Base-by-base conservation (phyloP, 768 basidiomycete species). In the Cystofilobasidium macerans region DNA sequence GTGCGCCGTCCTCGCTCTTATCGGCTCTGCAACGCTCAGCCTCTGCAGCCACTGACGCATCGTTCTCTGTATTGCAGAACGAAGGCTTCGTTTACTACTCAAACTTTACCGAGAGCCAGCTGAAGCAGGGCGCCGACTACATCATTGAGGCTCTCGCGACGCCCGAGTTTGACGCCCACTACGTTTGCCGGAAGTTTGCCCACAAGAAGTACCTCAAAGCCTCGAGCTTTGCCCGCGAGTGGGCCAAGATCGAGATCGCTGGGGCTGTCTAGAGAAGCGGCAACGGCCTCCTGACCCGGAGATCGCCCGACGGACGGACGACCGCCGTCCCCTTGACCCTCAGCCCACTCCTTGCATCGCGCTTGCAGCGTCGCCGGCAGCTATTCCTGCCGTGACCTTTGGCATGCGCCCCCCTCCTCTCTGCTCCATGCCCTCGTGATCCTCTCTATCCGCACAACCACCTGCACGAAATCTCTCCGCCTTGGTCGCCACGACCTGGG, bases 121-220 rank as follows among this genome's bases (percentile, higher is more conserved):
- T 99, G 45, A 74, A 84, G 54, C 82, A 84, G 8, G 94, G 93
- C 24, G 86, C 91, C 71, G 78, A 83, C 63, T 80, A 89, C 77
- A 82, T 98, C 58, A 79, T 89, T 66, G 88, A 91, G 75, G 87
- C 89, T 75, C 81, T 99, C 53, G 79, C 82, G 2, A 88, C 90
- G 70, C 78, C 82, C 9, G 83, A 84, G 70, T 97, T 98, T 76
- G 80, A 83, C n/a, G 80, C 83, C 58, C 84, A 86, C 71, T 90
- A 91, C 77, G 86, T 92, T 43, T 93, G 84, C 83, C 87, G 87
- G 81, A 98, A 99, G 80, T 99, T 98, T 77, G 85, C 90, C 53
- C 83, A 88, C 81, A 95, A 93, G 85, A 93, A 91, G 78, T 67
- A 53, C 33, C 61, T 62, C 57, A 62, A 63, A 38, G 67, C 60